Evolutionary conservation across 345 rosid species (phyloP).

Genomic region (Brassica nigra): DNA sequence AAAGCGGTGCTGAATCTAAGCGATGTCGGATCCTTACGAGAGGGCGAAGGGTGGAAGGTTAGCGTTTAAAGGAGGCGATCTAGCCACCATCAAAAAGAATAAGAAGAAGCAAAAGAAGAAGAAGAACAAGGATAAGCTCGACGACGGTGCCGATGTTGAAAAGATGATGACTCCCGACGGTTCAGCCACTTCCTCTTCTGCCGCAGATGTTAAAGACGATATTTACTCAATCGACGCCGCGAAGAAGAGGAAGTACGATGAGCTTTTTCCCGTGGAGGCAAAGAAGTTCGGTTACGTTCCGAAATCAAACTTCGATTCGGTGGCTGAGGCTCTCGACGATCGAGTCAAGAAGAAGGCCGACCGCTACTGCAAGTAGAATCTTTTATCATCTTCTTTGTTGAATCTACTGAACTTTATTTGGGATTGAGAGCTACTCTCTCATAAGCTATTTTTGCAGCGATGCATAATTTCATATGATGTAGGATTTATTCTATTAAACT

Average conservation of each 20-base stretch:
- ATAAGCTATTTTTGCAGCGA: not conserved
- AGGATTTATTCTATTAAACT: not conserved
- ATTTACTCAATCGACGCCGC: constrained; percentile 86
- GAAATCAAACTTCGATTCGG: constrained; percentile 51
- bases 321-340: constrained; percentile 87
- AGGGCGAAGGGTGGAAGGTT: not conserved
- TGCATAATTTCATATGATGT: not conserved
- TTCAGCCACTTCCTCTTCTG: not conserved
- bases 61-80: not conserved
- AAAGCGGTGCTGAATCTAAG: not conserved
- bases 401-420: not conserved
- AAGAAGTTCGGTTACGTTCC: constrained; percentile 77
- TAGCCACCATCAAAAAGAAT: not conserved
- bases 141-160: not conserved
- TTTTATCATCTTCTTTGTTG: constrained; percentile 14
- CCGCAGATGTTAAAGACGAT: constrained; percentile 13
- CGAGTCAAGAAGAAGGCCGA: constrained; percentile 96
- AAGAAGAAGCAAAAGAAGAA: not conserved
- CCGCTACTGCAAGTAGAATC: constrained; percentile 79
- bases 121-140: not conserved
- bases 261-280: constrained; percentile 86
- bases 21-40: not conserved
- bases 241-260: constrained; percentile 76
- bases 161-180: not conserved
- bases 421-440: not conserved